Evolutionary conservation across 352 stramenopile species (phyloP).

Genomic region (Phytophthora ramorum): DNA sequence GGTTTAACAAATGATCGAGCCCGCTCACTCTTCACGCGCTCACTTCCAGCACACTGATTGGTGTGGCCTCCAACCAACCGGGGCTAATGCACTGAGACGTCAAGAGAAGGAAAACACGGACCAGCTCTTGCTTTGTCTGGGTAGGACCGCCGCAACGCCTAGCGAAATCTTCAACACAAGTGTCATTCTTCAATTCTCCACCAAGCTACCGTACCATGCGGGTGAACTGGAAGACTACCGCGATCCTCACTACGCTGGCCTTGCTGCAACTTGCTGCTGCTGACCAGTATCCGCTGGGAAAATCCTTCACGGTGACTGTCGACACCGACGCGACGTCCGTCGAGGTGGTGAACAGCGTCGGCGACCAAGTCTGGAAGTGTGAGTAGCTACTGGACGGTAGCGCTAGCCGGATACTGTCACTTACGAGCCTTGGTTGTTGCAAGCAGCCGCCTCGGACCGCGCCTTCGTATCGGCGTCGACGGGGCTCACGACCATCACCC

Average conservation of each 20-base stretch:
- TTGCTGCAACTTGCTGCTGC: not conserved
- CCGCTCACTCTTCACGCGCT: not conserved
- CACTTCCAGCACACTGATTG: slow-evolving; percentile 1
- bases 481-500: slow-evolving; percentile 32
- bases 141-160: no score
- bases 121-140: not conserved
- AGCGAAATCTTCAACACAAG: not conserved
- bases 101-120: not conserved
- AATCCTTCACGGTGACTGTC: slow-evolving; percentile 25
- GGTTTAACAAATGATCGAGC: not conserved
- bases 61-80: not conserved
- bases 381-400: not conserved
- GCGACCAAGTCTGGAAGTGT: slow-evolving; percentile 39
- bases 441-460: slow-evolving; percentile 27
- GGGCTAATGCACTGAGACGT: not conserved
- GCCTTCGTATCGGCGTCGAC: slow-evolving; percentile 34
- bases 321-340: slow-evolving; percentile 12
- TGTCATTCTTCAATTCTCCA: slow-evolving; percentile 1
- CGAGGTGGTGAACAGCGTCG: slow-evolving; percentile 20
- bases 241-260: not conserved
- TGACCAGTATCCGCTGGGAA: not conserved
- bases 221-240: not conserved
- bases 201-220: not conserved
- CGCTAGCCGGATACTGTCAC: not conserved
- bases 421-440: not conserved